These are phyloP conservation scores for Ceratocystis papillata DNA, from an alignment of 2,329 filamentous ascomycete species.

Conservation along the genomic window DNA sequence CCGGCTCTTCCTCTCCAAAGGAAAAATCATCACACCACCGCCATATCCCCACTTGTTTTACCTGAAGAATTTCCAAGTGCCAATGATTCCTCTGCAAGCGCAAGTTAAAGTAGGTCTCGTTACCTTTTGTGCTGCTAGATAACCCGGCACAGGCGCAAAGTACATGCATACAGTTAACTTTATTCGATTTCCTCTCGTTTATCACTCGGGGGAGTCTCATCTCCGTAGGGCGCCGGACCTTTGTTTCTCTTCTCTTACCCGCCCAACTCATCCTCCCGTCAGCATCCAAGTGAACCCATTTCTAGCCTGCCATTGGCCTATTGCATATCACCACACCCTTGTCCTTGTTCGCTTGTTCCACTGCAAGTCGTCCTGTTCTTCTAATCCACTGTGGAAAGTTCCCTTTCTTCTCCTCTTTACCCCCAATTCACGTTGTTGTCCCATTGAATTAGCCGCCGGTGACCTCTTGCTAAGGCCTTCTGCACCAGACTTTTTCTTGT, in stretches of 20 bases:
- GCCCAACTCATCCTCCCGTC: neutral
- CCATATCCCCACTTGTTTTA: neutral
- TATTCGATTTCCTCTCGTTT: neutral
- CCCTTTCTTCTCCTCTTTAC: neutral
- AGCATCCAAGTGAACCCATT: neutral
- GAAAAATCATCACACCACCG: neutral
- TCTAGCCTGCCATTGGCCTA: slow-evolving; percentile 5
- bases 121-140: neutral
- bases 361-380: no score
- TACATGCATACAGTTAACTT: neutral
- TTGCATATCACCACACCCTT: no score
- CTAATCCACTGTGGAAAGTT: no score
- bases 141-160: neutral
- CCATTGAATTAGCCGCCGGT: slow-evolving; percentile 19
- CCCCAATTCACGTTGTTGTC: neutral
- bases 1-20: no score
- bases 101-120: neutral
- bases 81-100: neutral
- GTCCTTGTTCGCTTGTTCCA: no score
- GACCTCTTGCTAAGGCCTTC: slow-evolving; percentile 14
- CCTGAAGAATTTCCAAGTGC: slow-evolving; percentile 5
- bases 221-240: neutral
- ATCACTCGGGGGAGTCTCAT: neutral
- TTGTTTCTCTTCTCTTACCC: neutral
- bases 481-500: neutral